A percentile compares a stretch with the other conserved stretches of the same genome.
phyloP scores from a whole-genome alignment of 2,329 filamentous ascomycete species.

The Nemania sp. region DNA sequence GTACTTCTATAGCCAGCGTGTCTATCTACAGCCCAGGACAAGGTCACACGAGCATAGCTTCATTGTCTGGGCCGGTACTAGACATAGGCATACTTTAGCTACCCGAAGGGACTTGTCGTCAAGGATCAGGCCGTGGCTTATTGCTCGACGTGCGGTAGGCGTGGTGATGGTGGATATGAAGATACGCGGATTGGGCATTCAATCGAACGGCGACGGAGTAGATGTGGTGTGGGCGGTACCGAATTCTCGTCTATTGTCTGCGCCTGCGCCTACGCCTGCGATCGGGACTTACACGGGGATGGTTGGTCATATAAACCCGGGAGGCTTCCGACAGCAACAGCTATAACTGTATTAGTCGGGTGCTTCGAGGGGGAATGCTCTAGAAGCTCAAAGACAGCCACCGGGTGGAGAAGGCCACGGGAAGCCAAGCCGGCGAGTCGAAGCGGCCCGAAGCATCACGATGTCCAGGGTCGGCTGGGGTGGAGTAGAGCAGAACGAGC shows the following conservation, averaged over 20 bases:
- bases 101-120: background rate
- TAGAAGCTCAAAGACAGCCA: background rate
- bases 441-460: constrained; percentile 13
- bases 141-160: background rate
- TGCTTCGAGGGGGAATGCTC: background rate
- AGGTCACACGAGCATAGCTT: constrained; percentile 14
- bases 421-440: background rate
- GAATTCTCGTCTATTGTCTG: background rate
- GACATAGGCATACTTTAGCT: background rate
- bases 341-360: background rate
- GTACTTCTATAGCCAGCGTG: constrained; percentile 5
- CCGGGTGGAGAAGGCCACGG: background rate
- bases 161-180: background rate
- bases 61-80: background rate
- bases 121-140: background rate
- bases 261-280: background rate
- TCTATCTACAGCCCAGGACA: constrained; percentile 21
- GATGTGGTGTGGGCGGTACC: constrained; percentile 3
- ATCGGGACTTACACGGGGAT: constrained; percentile 4
- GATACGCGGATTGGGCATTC: constrained; percentile 9
- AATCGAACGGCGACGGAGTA: constrained; percentile 8
- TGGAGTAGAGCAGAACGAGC: background rate
- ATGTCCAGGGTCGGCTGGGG: background rate
- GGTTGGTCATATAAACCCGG: constrained; percentile 5
- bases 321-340: constrained; percentile 1